Conservation (phyloP, 2,329 filamentous ascomycete species). For the Didymella sp. region DNA sequence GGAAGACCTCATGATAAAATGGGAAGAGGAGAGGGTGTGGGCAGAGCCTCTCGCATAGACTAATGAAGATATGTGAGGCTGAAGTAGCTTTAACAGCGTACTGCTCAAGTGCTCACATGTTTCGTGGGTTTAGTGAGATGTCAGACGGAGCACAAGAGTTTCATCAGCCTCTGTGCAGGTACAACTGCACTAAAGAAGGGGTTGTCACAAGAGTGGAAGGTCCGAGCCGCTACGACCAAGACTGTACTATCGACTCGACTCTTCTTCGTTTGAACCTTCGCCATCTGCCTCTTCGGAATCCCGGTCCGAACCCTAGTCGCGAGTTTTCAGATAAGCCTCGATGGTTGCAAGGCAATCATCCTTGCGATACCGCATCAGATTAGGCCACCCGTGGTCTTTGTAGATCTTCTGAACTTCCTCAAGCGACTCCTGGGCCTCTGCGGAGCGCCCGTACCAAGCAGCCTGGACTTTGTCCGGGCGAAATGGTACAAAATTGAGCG, state of each 20-base stretch:
- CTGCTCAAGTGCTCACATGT: neutral
- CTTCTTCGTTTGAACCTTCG: no score
- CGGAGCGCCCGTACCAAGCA: neutral
- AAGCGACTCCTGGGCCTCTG: neutral
- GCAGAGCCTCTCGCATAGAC: neutral
- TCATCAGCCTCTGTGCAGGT: neutral
- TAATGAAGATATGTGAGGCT: neutral
- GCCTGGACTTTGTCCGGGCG: neutral
- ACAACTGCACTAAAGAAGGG: neutral
- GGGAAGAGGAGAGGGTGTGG: neutral
- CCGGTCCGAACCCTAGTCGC: neutral
- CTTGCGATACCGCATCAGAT: slow-evolving; percentile 4
- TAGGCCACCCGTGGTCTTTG: slow-evolving; percentile 9
- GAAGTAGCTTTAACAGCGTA: neutral
- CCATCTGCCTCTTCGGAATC: no score
- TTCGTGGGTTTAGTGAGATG: neutral
- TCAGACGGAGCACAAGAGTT: neutral
- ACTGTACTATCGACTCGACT: neutral
- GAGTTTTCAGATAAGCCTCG: neutral
- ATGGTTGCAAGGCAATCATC: neutral
- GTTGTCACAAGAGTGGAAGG: neutral
- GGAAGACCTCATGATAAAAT: neutral
- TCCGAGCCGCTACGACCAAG: neutral
- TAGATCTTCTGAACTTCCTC: slow-evolving; percentile 3
- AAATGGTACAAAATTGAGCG: slow-evolving; percentile 15